Conservation (phyloP, 495 filamentous ascomycete genomes). For the Penicillium canariense region DNA sequence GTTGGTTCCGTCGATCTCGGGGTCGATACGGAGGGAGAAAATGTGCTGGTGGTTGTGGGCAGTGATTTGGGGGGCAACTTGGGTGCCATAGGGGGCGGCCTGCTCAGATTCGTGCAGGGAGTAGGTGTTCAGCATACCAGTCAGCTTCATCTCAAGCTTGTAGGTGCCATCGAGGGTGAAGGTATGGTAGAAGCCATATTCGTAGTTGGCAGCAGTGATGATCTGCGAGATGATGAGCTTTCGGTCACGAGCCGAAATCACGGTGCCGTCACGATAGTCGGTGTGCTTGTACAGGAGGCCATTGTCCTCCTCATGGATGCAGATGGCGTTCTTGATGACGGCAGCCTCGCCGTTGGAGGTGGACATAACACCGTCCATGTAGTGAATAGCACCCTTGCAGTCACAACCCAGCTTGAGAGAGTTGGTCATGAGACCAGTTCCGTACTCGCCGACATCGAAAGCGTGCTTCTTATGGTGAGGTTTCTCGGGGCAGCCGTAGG, state of each 20-base stretch:
- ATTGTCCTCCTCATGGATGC: conserved; percentile 93
- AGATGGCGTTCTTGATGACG: conserved; percentile 93
- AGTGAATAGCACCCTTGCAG: conserved; percentile 94
- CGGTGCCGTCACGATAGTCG: conserved; percentile 88
- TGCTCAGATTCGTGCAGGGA: conserved; percentile 44
- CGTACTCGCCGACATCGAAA: conserved; percentile 92
- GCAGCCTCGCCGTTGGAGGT: conserved; percentile 73
- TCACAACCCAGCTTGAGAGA: conserved; percentile 85
- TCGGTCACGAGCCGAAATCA: conserved; percentile 81
- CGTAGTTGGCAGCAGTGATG: conserved; percentile 97
- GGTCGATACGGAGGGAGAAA: conserved; percentile 54
- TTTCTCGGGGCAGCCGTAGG: conserved; percentile 90
- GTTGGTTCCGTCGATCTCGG: conserved; percentile 51
- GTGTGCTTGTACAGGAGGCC: conserved; percentile 96
- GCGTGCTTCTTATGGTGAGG: conserved; percentile 94
- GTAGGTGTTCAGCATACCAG: conserved; percentile 79
- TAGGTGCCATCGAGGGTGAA: conserved; percentile 94
- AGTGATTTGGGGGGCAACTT: conserved; percentile 43
- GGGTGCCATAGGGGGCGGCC: conserved; percentile 48
- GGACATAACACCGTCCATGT: conserved; percentile 80
- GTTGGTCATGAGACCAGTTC: conserved; percentile 95
- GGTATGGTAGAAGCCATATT: conserved; percentile 93
- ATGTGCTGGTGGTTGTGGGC: conserved; percentile 56
- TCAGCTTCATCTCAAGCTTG: conserved; percentile 92
- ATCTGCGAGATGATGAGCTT: conserved; percentile 90